phyloP scores from a whole-genome alignment of 225 moss, liverwort and hornwort species.

The Physcomitrellopsis africana region DNA sequence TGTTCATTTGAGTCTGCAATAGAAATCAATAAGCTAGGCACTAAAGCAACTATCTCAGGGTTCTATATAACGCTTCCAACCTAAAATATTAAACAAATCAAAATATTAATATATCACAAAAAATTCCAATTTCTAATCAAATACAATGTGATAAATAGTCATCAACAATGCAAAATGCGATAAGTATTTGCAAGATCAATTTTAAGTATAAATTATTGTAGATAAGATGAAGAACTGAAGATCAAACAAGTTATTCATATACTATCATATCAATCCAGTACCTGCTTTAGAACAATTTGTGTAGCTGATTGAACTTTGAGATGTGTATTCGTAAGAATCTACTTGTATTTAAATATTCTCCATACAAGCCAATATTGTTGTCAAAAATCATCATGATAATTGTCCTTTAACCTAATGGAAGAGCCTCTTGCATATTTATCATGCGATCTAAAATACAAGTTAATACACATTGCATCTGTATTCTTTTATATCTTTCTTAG shows the following conservation, averaged over 20 bases:
- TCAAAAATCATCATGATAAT: slow-evolving; percentile 3
- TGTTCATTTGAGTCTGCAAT: slow-evolving; percentile 99
- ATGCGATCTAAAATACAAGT: neutral
- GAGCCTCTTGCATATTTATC: neutral
- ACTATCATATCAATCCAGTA: slow-evolving; percentile 34
- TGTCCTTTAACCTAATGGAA: neutral
- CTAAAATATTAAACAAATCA: slow-evolving; percentile 51
- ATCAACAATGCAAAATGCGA: neutral
- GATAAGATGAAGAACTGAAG: slow-evolving; percentile 3
- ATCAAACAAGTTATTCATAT: slow-evolving; percentile 20
- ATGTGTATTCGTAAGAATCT: slow-evolving; percentile 98
- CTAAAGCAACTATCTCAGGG: slow-evolving; percentile 95
- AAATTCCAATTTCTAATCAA: neutral
- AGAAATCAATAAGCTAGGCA: slow-evolving; percentile 85
- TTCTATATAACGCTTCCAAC: slow-evolving; percentile 98
- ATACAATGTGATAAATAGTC: slow-evolving; percentile 5
- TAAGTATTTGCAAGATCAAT: neutral
- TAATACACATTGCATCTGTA: neutral
- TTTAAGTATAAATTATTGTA: slow-evolving; percentile 9
- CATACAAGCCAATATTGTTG: slow-evolving; percentile 25
- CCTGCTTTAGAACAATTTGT: slow-evolving; percentile 98
- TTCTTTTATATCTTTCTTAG: slow-evolving; percentile 81
- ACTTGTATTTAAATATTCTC: slow-evolving; percentile 33
- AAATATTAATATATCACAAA: neutral
- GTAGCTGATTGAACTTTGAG: slow-evolving; percentile 99